These are phyloP conservation scores for Gracilaria domingensis DNA, from an alignment of 23 red algal genomes.

Conservation along the genomic window DNA sequence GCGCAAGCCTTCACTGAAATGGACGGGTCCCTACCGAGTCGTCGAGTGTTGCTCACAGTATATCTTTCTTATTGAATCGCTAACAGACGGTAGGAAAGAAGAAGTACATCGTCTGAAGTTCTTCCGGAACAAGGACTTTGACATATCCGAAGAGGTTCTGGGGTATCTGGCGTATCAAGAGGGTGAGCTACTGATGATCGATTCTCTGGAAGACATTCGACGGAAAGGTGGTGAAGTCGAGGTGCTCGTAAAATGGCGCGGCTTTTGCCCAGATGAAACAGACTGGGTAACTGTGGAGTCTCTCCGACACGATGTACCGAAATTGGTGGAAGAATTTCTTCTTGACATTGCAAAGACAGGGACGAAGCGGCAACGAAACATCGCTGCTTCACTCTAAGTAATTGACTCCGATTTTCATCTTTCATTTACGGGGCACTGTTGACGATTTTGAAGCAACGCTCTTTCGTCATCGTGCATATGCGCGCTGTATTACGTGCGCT, in stretches of 20 bases:
- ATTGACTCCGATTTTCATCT: too few species aligned
- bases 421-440: too few species aligned
- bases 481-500: too few species aligned
- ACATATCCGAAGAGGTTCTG: not conserved
- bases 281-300: not conserved
- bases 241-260: not conserved
- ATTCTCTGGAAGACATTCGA: not conserved
- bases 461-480: too few species aligned
- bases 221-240: not conserved
- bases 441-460: too few species aligned
- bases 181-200: not conserved
- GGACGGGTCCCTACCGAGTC: not conserved
- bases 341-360: too few species aligned
- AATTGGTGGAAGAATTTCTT: not conserved
- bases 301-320: not conserved
- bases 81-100: not conserved
- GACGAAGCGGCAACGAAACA: too few species aligned
- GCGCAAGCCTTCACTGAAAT: not conserved
- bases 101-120: constrained; percentile 6
- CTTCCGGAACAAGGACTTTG: not conserved
- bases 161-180: not conserved
- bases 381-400: too few species aligned
- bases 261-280: not conserved
- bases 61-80: not conserved
- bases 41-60: not conserved